Conservation (phyloP, 495 filamentous ascomycete species). For the Penicillium goetzii region DNA sequence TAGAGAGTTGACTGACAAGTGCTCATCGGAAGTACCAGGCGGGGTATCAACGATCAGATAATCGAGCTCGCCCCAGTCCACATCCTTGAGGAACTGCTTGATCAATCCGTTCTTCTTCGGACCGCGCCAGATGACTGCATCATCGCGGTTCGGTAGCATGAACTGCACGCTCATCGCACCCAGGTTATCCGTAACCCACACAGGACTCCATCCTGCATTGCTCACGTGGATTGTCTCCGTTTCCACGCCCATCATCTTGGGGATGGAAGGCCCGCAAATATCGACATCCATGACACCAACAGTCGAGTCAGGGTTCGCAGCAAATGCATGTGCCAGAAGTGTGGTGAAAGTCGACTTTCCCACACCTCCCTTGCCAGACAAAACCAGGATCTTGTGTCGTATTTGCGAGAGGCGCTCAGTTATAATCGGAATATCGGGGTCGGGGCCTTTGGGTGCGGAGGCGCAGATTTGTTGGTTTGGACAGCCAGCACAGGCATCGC, state of each 20-base stretch:
- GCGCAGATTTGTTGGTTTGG: constrained; percentile 97
- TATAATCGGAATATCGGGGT: constrained; percentile 90
- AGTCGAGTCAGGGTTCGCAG: constrained; percentile 69
- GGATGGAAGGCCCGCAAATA: constrained; percentile 91
- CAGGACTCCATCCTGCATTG: constrained; percentile 83
- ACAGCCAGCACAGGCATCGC: constrained; percentile 88
- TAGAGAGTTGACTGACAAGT: constrained; percentile 86
- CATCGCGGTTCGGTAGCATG: constrained; percentile 90
- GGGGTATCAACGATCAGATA: constrained; percentile 93
- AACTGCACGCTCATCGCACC: constrained; percentile 97
- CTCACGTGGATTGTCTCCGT: constrained; percentile 87
- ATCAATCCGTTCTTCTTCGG: constrained; percentile 98
- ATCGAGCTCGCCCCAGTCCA: constrained; percentile 95
- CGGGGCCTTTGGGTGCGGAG: constrained; percentile 90
- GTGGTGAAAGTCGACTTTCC: constrained; percentile 92
- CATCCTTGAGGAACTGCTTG: constrained; percentile 96
- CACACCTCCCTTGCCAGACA: constrained; percentile 95
- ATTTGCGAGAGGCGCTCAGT: constrained; percentile 79
- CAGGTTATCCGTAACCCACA: constrained; percentile 90
- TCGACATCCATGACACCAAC: constrained; percentile 97
- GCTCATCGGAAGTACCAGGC: constrained; percentile 92
- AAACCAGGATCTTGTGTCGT: constrained; percentile 86
- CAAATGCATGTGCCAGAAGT: constrained; percentile 85
- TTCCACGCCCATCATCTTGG: constrained; percentile 98
- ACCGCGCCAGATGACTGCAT: constrained; percentile 95